A percentile compares a stretch with the other conserved stretches of the same genome.
Evolutionary conservation across 352 stramenopile genomes (phyloP).

Genomic region (Globisporangium uncinulatum): DNA sequence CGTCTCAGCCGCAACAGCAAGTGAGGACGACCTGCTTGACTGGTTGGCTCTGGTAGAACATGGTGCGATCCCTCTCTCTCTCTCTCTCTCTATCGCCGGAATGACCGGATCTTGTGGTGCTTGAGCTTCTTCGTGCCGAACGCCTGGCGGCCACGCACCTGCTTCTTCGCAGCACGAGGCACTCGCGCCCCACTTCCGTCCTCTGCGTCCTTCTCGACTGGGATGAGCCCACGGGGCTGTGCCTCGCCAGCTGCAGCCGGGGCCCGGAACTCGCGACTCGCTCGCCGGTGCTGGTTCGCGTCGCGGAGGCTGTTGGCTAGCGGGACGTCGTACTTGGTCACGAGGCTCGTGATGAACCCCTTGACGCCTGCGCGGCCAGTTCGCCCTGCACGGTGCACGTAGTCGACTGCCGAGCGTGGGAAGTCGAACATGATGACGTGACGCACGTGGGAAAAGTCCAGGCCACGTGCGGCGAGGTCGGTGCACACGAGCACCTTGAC

Average conservation of each 20-base stretch:
- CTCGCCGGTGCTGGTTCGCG: conserved; percentile 48
- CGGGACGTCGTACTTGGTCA: conserved; percentile 65
- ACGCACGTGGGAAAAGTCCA: conserved; percentile 88
- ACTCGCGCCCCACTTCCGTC: background rate
- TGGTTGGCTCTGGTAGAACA: background rate
- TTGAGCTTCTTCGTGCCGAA: conserved; percentile 55
- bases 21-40: background rate
- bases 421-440: conserved; percentile 95
- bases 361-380: conserved; percentile 52
- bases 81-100: conserved; percentile 8
- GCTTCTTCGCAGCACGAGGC: conserved; percentile 8
- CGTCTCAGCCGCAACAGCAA: conserved; percentile 26
- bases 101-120: conserved; percentile 46
- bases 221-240: conserved; percentile 3
- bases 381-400: conserved; percentile 89
- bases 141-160: conserved; percentile 12
- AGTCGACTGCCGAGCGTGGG: conserved; percentile 88
- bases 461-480: conserved; percentile 88
- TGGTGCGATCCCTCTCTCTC: background rate
- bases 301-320: conserved; percentile 64
- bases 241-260: conserved; percentile 10
- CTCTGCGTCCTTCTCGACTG: conserved; percentile 7
- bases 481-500: conserved; percentile 89
- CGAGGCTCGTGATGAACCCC: conserved; percentile 66
- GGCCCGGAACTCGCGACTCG: conserved; percentile 44